phyloP scores from a whole-genome alignment of 148 eudicot genomes.

The Rhododendron williamsianum region DNA sequence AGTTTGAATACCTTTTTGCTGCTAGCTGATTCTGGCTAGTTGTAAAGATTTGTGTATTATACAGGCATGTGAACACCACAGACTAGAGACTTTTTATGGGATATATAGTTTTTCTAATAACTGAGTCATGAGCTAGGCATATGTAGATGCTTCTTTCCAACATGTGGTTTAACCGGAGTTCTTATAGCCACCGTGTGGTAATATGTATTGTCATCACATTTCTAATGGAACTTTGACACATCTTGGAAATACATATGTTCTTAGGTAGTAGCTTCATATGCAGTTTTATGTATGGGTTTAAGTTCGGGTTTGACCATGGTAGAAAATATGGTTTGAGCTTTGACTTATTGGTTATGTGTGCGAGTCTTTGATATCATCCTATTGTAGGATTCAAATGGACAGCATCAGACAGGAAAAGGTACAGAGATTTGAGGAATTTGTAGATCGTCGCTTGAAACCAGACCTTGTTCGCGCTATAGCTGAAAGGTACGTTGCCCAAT shows the following conservation, averaged over 20 bases:
- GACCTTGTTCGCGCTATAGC: constrained; percentile 77
- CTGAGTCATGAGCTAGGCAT: not conserved
- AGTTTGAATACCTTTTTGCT: not conserved
- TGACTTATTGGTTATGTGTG: not conserved
- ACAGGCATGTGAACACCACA: not conserved
- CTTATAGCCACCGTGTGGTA: not conserved
- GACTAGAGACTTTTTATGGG: not conserved
- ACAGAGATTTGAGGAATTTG: constrained; percentile 71
- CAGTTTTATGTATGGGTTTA: not conserved
- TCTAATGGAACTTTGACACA: not conserved
- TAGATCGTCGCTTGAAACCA: constrained; percentile 74
- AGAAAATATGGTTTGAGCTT: not conserved
- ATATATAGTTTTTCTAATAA: not conserved
- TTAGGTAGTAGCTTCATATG: not conserved
- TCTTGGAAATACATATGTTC: not conserved
- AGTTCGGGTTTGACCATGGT: not conserved
- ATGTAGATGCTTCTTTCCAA: not conserved
- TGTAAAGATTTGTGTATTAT: not conserved
- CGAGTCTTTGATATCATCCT: not conserved
- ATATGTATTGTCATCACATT: not conserved
- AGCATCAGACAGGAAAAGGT: constrained; percentile 47
- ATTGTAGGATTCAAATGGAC: constrained; percentile 44
- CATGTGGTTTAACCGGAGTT: not conserved
- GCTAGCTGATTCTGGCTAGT: not conserved
- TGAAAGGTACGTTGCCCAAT: constrained; percentile 44